These are phyloP conservation scores for Amauroascus niger DNA, from an alignment of 2,329 filamentous ascomycete genomes.

Conservation along the genomic window DNA sequence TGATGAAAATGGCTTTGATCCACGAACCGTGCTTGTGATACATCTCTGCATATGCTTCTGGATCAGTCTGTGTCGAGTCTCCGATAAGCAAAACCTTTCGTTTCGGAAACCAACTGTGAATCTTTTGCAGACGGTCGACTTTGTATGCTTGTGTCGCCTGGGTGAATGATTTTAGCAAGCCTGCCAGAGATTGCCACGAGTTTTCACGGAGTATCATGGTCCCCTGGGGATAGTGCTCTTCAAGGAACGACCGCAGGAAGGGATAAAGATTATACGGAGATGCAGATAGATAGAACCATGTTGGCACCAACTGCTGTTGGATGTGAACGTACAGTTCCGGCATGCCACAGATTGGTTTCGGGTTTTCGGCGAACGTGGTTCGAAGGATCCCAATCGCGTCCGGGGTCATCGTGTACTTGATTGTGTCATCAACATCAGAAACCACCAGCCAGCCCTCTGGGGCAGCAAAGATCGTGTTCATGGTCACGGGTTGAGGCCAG, in stretches of 20 bases:
- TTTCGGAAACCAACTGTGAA: slow-evolving; percentile 67
- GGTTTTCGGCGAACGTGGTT: slow-evolving; percentile 71
- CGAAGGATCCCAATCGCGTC: slow-evolving; percentile 70
- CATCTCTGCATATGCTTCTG: slow-evolving; percentile 78
- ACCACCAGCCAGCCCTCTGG: slow-evolving; percentile 76
- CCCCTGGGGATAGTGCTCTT: slow-evolving; percentile 61
- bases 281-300: slow-evolving; percentile 89
- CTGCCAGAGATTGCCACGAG: slow-evolving; percentile 74
- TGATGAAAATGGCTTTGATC: slow-evolving; percentile 75
- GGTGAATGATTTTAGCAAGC: slow-evolving; percentile 68
- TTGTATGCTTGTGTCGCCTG: slow-evolving; percentile 80
- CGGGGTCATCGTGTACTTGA: slow-evolving; percentile 79
- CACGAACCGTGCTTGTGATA: slow-evolving; percentile 60
- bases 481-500: slow-evolving; percentile 40
- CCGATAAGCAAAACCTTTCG: slow-evolving; percentile 76
- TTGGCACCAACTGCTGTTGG: slow-evolving; percentile 48
- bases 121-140: slow-evolving; percentile 64
- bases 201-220: slow-evolving; percentile 77
- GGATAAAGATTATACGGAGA: slow-evolving; percentile 92
- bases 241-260: slow-evolving; percentile 67
- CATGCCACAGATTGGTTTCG: slow-evolving; percentile 67
- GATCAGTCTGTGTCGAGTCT: slow-evolving; percentile 84
- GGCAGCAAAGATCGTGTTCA: slow-evolving; percentile 64
- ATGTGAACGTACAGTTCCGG: slow-evolving; percentile 68
- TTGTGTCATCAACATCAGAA: slow-evolving; percentile 89